phyloP scores from a whole-genome alignment of 2,329 filamentous ascomycete species.

The Arthroderma uncinatum region DNA sequence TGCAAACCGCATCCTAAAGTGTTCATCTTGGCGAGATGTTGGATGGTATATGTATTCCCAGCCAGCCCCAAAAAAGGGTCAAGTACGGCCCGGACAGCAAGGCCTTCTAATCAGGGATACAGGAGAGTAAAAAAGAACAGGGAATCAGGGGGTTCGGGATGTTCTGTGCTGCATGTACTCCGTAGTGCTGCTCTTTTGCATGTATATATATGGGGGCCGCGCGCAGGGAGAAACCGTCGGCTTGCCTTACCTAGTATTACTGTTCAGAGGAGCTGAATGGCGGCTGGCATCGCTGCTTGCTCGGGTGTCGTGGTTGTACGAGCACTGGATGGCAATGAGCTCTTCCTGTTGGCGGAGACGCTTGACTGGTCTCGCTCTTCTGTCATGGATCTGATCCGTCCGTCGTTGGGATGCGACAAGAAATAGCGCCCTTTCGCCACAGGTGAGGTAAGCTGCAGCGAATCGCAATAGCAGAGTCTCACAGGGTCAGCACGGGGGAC shows the following conservation, averaged over 20 bases:
- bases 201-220: neutral
- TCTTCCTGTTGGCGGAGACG: conserved; percentile 14
- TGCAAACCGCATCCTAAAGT: neutral
- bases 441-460: neutral
- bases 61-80: neutral
- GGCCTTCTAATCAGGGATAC: neutral
- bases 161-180: too few relatives aligned
- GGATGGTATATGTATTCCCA: neutral
- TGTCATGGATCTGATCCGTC: conserved; percentile 12
- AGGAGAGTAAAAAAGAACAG: neutral
- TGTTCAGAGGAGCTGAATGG: neutral
- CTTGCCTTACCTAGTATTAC: conserved; percentile 1
- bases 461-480: neutral
- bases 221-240: neutral
- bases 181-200: neutral
- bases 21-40: neutral
- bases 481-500: neutral
- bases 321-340: neutral
- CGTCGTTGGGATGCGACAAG: conserved; percentile 3
- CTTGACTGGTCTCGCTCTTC: conserved; percentile 11
- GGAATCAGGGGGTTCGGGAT: neutral
- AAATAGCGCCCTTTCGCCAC: neutral
- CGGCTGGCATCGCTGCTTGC: neutral
- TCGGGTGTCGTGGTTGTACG: neutral
- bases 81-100: neutral